Base-by-base conservation (phyloP, 1,284 basidiomycete genomes). In the Boletus calvinii region DNA sequence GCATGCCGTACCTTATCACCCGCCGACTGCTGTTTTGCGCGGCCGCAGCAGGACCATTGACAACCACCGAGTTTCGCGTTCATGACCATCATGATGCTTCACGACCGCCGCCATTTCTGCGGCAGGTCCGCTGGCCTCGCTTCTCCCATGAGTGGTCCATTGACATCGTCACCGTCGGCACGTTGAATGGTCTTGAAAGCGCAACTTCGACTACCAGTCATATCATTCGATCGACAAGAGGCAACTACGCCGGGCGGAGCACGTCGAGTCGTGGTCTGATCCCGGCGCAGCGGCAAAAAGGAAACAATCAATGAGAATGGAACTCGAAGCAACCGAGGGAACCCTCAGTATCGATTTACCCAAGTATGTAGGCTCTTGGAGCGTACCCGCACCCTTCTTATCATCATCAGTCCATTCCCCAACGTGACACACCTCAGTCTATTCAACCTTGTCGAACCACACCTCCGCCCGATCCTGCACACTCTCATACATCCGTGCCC, bases 401-500 rank as follows among this genome's bases (percentile, higher is more conserved):
- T 26, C 7, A 26, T 26, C 26, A 6, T 26, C 48, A 20, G 15
- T 18, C 26, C 22, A 24, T 9, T 29, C 37, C 29, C 38, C 6
- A 13, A 24, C 39, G 15, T 6, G 22, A 11, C 6, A 36, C 8
- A 36, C 18, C 17, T 10, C 9, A 26, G 1, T 6, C 26, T 26
- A 26, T 26, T 6, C 26, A 43, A 65, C 55, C 42, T 37, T 59
- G 31, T 65, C 56, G 6, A 67, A 67, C 67, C 67, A 67, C 34
- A 63, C 59, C 35, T 63, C 67, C 0, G 56, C 59, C 22, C 54
- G 53, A 43, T 59, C 67, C 22, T 30, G 53, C 38, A 64, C 56
- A 3, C 36, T 50, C n/a, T 34, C 36, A 3, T 45, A 31, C 17
- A n/a, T 53, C 26, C 55, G 58, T 32, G 41, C 62, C 36, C 51